Percentiles rank a stretch among this genome's conserved stretches.
phyloP scores from a whole-genome alignment of 2,329 filamentous ascomycete genomes.

The Clonostachys solani region DNA sequence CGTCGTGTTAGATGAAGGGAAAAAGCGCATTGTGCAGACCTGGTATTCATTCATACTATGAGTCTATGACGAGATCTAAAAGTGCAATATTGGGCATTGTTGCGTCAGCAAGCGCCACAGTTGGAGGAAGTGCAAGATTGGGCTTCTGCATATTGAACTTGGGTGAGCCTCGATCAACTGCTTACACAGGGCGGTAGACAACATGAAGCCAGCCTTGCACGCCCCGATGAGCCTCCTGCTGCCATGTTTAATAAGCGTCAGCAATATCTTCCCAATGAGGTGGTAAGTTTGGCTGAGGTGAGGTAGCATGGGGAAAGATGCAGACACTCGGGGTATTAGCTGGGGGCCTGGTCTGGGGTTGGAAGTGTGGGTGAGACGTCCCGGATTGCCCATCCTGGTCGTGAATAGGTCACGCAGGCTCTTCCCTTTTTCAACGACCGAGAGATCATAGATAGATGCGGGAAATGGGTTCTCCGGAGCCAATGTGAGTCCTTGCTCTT shows the following conservation, averaged over 20 bases:
- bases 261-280: too few species aligned
- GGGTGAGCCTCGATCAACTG: slow-evolving; percentile 25
- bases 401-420: slow-evolving; percentile 30
- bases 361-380: neutral
- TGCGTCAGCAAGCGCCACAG: too few species aligned
- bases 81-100: too few species aligned
- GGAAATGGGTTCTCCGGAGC: slow-evolving; percentile 54
- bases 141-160: too few species aligned
- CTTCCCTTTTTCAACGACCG: slow-evolving; percentile 24
- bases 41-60: too few species aligned
- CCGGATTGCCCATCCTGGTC: slow-evolving; percentile 8
- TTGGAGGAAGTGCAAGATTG: too few species aligned
- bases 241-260: neutral
- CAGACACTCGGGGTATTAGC: too few species aligned
- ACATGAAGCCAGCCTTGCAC: slow-evolving; percentile 47
- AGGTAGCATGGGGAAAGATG: too few species aligned
- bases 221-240: slow-evolving; percentile 30
- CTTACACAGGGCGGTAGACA: slow-evolving; percentile 38
- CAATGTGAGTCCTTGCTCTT: slow-evolving; percentile 28
- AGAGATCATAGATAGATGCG: slow-evolving; percentile 51
- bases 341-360: neutral
- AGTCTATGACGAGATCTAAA: too few species aligned
- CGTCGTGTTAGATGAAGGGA: too few species aligned
- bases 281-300: too few species aligned
- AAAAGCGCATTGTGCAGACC: too few species aligned